Conservation (phyloP, 1,284 basidiomycete species). For the Irpex sp. region DNA sequence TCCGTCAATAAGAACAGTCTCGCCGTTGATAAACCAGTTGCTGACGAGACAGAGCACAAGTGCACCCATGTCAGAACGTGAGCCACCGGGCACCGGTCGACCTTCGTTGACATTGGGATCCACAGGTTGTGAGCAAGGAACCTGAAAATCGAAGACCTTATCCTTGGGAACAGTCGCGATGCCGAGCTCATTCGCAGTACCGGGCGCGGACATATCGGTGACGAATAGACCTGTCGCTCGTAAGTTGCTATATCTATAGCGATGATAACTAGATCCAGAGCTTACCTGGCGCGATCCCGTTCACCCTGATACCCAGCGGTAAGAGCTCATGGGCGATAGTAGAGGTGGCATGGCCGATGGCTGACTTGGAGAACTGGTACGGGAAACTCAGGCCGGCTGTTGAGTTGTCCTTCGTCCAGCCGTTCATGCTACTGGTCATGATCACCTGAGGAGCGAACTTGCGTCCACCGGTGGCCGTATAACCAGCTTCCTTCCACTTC, state of each 20-base stretch:
- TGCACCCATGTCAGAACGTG: conserved; percentile 41
- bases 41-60: conserved; percentile 43
- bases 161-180: conserved; percentile 18
- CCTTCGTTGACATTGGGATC: conserved; percentile 6
- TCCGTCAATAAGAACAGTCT: conserved; percentile 51
- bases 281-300: conserved; percentile 48
- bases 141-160: conserved; percentile 4
- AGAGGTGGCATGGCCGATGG: conserved; percentile 45
- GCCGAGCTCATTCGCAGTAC: conserved; percentile 30
- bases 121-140: conserved; percentile 10
- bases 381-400: conserved; percentile 40
- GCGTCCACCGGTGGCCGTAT: conserved; percentile 15
- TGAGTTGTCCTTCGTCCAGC: conserved; percentile 48
- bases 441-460: conserved; percentile 46
- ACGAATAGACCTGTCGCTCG: conserved; percentile 27
- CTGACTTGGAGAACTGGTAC: conserved; percentile 49
- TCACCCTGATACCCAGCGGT: conserved; percentile 53
- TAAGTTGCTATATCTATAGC: background rate
- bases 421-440: conserved; percentile 53
- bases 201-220: conserved; percentile 32
- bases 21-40: conserved; percentile 49
- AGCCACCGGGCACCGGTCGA: conserved; percentile 22
- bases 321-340: conserved; percentile 48
- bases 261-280: background rate
- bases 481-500: conserved; percentile 34